These are phyloP conservation scores for Avena eriantha DNA, from an alignment of 176 grass and related monocot species.

Conservation along the genomic window DNA sequence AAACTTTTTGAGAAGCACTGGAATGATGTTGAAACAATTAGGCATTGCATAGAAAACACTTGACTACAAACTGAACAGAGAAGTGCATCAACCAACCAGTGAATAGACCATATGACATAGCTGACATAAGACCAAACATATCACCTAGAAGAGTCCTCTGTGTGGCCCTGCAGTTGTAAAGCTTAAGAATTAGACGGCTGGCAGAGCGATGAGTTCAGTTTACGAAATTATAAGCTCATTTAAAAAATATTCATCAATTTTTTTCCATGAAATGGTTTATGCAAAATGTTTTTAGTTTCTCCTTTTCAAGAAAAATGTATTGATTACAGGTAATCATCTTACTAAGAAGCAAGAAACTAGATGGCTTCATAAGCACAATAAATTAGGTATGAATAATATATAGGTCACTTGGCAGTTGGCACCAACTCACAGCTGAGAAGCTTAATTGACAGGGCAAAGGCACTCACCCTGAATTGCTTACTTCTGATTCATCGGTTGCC, in stretches of 20 bases:
- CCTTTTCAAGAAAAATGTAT: neutral
- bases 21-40: constrained; percentile 47
- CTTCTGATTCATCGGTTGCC: constrained; percentile 85
- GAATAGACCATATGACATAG: constrained; percentile 84
- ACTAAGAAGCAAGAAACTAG: neutral
- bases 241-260: neutral
- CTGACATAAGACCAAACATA: constrained; percentile 94
- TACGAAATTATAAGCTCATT: neutral
- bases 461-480: constrained; percentile 71
- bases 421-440: constrained; percentile 9
- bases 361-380: neutral
- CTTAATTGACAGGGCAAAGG: constrained; percentile 25
- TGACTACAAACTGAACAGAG: neutral
- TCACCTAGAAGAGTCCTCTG: constrained; percentile 90
- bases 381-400: constrained; percentile 1
- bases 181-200: constrained; percentile 11
- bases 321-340: constrained; percentile 22
- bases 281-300: neutral
- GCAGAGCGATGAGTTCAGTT: neutral
- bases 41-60: neutral
- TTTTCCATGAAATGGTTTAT: neutral
- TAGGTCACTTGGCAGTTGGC: neutral
- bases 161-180: constrained; percentile 57
- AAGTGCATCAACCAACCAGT: constrained; percentile 64
- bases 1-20: constrained; percentile 97